Percentiles rank a stretch among this genome's conserved stretches.
Conservation (phyloP, 331 rosid species). For the Quercus lobata region DNA sequence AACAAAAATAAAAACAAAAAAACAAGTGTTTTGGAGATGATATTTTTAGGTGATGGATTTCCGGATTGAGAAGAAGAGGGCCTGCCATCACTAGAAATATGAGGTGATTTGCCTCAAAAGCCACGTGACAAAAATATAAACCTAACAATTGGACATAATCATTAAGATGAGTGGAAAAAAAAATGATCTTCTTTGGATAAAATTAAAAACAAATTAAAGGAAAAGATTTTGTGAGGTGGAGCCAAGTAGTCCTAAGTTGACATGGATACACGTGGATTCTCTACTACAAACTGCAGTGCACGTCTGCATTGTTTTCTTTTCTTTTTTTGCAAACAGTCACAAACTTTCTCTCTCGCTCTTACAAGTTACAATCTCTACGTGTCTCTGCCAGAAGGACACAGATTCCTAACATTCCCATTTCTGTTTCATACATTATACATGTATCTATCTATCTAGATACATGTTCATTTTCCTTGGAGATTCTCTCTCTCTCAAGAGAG, state of each 20-base stretch:
- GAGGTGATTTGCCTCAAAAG: not conserved
- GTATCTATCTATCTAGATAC: not conserved
- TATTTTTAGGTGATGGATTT: no score
- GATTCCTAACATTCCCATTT: not conserved
- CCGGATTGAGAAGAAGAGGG: no score
- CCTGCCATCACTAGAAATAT: no score
- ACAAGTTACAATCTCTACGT: no score
- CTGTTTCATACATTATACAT: not conserved
- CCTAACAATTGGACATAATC: no score
- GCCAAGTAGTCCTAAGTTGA: not conserved
- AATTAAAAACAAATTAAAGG: no score
- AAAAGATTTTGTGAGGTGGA: not conserved
- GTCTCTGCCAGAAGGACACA: not conserved
- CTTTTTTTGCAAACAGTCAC: not conserved
- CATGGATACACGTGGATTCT: no score
- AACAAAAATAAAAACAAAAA: no score
- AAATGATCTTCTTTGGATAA: no score
- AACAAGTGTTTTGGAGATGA: no score
- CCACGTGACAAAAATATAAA: not conserved
- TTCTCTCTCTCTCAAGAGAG: not conserved
- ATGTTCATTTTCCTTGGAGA: not conserved
- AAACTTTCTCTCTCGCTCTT: not conserved
- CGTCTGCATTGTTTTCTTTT: not conserved
- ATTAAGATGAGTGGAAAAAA: no score
- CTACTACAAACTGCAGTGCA: not conserved